Evolutionary conservation across 2,329 filamentous ascomycete genomes (phyloP).

Genomic region (Penicillium sp.): DNA sequence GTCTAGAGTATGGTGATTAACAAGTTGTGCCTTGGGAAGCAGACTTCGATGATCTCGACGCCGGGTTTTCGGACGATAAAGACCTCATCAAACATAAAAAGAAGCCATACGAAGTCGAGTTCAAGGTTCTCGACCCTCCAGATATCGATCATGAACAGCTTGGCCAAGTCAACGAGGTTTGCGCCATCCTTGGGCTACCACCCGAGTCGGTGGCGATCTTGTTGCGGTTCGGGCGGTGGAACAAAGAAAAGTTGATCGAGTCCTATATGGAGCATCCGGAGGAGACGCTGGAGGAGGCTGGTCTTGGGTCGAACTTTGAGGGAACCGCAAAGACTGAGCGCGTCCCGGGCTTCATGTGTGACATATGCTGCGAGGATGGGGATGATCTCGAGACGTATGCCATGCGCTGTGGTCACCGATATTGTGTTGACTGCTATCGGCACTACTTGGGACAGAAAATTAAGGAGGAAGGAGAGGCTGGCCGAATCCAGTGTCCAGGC

Average conservation of each 20-base stretch:
- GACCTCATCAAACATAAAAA: slow-evolving; percentile 70
- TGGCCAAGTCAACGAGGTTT: slow-evolving; percentile 82
- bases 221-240: slow-evolving; percentile 87
- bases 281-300: slow-evolving; percentile 78
- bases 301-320: slow-evolving; percentile 66
- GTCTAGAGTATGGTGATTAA: slow-evolving; percentile 3
- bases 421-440: slow-evolving; percentile 87
- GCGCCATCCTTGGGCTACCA: slow-evolving; percentile 83
- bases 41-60: slow-evolving; percentile 61
- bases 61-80: slow-evolving; percentile 65
- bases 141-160: slow-evolving; percentile 87
- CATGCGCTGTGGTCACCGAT: slow-evolving; percentile 92
- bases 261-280: slow-evolving; percentile 90
- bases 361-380: slow-evolving; percentile 94
- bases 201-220: slow-evolving; percentile 90
- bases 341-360: slow-evolving; percentile 78
- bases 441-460: slow-evolving; percentile 94
- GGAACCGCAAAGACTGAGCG: slow-evolving; percentile 67
- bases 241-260: slow-evolving; percentile 91
- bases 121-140: slow-evolving; percentile 72
- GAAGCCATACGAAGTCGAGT: slow-evolving; percentile 79
- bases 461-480: slow-evolving; percentile 89
- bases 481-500: slow-evolving; percentile 88
- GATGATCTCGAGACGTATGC: slow-evolving; percentile 78
- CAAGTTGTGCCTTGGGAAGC: not conserved